Base-by-base conservation (phyloP, 1,139 yeast species). In the Yamadazyma jaroonii region DNA sequence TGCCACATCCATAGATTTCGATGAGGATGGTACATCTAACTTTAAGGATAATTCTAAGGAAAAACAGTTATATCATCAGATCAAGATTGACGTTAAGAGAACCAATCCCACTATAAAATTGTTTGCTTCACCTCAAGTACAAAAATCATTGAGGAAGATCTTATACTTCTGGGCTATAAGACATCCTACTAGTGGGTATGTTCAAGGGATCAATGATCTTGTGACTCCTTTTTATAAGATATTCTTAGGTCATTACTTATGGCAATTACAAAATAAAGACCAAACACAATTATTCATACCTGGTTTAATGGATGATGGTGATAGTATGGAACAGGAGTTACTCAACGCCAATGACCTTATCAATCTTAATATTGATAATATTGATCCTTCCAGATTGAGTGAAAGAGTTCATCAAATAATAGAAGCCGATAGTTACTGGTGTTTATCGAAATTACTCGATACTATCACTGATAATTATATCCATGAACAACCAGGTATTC, bases 161-260 rank as follows among this genome's bases (percentile, higher is more conserved):
- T 64, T 92, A 36, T 94, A 88, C 53, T 67, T 92, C 25, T 92
- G 99, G 99, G 96, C 98, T 0, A 82, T 92, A 14, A 76, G 98
- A 44, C 98, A 94, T 56, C 98, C 99, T 1, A 97, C 97, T 3
- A 82, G 94, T 55, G 99, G 99, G 3, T 92, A 92, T 59, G 99
- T 92, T n/a, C 99, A 92, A 62, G 99, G 99, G 21, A 94, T 92
- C 40, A 92, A 92, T 57, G 99, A 92, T 60, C 71, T 92, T 39
- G 89, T 84, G 12, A 92, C 97, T 0, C 98, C 99, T 1, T 89
- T 94, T 57, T 90, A 77, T 59, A 96, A 92, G 59, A 83, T 92
- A 0, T 92, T 92, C 54, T 61, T 94, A 37, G 72, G 81, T 3
- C 81, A 83, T 43, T 90, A 90, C 56, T 51, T 82, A 30, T 65